Percentiles rank a stretch among this genome's conserved stretches.
phyloP scores from a whole-genome alignment of 2,329 filamentous ascomycete genomes.

The Alternaria gaisen region DNA sequence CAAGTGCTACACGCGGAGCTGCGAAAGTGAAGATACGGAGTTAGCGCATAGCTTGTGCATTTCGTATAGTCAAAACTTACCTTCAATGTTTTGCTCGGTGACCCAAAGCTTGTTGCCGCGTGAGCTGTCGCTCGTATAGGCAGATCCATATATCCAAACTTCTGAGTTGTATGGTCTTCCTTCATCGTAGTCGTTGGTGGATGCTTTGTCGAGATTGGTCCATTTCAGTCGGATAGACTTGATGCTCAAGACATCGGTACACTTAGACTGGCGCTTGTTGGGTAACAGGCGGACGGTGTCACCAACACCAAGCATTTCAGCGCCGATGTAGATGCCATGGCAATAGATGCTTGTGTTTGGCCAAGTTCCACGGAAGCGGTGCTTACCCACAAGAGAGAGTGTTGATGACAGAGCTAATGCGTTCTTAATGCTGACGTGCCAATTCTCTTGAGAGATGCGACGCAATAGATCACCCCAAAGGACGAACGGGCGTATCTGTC shows the following conservation, averaged over 20 bases:
- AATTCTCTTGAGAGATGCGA: slow-evolving; percentile 50
- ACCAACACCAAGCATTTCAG: slow-evolving; percentile 63
- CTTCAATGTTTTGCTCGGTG: slow-evolving; percentile 16
- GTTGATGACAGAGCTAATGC: slow-evolving; percentile 64
- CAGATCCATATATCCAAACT: slow-evolving; percentile 60
- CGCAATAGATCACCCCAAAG: slow-evolving; percentile 62
- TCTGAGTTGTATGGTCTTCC: slow-evolving; percentile 57
- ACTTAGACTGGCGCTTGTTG: slow-evolving; percentile 28
- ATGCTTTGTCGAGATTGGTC: slow-evolving; percentile 57
- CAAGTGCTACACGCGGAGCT: slow-evolving; percentile 34
- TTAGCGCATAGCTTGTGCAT: no score
- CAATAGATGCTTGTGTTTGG: slow-evolving; percentile 63
- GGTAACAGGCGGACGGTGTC: slow-evolving; percentile 63
- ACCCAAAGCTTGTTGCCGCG: slow-evolving; percentile 42
- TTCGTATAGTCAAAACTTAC: no score
- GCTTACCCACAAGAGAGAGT: slow-evolving; percentile 62
- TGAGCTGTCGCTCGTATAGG: slow-evolving; percentile 54
- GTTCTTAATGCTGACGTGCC: slow-evolving; percentile 64
- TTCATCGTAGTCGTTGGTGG: slow-evolving; percentile 57
- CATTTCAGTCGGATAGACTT: slow-evolving; percentile 62
- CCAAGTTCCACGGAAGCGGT: slow-evolving; percentile 64
- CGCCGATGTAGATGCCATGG: slow-evolving; percentile 64
- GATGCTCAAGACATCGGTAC: slow-evolving; percentile 64
- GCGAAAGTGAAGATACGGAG: no score
- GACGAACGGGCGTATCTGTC: slow-evolving; percentile 64